Evolutionary conservation across 768 basidiomycete genomes (phyloP).

Genomic region (Termitomyces sp.): DNA sequence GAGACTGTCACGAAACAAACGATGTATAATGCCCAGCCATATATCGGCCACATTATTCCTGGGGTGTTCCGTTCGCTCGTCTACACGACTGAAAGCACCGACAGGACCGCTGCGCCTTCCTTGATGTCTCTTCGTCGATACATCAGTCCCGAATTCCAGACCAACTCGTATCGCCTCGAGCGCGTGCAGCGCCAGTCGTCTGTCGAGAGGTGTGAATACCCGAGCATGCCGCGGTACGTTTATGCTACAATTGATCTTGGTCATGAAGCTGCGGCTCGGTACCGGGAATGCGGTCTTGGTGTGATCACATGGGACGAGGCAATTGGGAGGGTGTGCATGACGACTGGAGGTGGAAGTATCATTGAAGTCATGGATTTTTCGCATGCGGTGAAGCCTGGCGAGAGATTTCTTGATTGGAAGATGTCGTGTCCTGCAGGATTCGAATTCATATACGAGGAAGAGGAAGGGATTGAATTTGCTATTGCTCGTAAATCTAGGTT

Average conservation of each 20-base stretch:
- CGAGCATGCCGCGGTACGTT: constrained; percentile 11
- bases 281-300: constrained; percentile 27
- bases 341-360: constrained; percentile 30
- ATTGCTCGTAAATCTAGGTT: neutral
- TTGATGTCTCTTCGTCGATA: constrained; percentile 34
- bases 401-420: constrained; percentile 26
- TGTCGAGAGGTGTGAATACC: constrained; percentile 19
- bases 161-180: neutral
- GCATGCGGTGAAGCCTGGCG: constrained; percentile 20
- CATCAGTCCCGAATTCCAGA: constrained; percentile 22
- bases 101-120: constrained; percentile 25
- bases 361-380: constrained; percentile 50
- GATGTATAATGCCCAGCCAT: constrained; percentile 4
- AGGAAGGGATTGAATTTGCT: neutral
- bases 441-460: neutral
- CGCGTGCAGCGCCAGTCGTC: constrained; percentile 3
- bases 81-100: constrained; percentile 28
- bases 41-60: constrained; percentile 30
- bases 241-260: constrained; percentile 11
- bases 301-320: constrained; percentile 64
- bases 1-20: constrained; percentile 11
- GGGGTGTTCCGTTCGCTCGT: constrained; percentile 40
- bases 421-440: constrained; percentile 16
- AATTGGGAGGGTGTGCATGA: constrained; percentile 54
- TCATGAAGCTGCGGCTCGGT: constrained; percentile 9